Evolutionary conservation across 768 basidiomycete species (phyloP).

Genomic region (Rhodotorula diobovata): DNA sequence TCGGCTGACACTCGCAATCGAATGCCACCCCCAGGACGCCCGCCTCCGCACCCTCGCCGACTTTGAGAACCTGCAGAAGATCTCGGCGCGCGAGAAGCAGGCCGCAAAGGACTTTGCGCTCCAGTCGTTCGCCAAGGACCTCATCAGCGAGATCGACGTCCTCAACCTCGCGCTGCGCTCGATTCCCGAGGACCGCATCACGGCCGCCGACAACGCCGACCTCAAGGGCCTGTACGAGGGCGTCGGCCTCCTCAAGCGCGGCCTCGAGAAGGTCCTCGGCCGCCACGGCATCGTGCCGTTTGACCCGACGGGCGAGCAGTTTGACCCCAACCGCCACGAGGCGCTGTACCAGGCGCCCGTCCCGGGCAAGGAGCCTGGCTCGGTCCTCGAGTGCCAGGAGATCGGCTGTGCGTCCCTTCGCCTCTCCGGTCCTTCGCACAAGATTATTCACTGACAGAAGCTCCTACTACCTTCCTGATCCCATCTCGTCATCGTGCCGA

Average conservation of each 20-base stretch:
- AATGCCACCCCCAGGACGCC: too few species aligned
- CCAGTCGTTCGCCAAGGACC: slow-evolving; percentile 67
- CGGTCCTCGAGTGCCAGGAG: slow-evolving; percentile 85
- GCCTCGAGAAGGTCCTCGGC: slow-evolving; percentile 80
- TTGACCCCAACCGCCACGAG: slow-evolving; percentile 93
- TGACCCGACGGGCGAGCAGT: slow-evolving; percentile 84
- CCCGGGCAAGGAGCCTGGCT: slow-evolving; percentile 79
- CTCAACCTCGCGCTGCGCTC: slow-evolving; percentile 69
- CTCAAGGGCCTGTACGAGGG: slow-evolving; percentile 62
- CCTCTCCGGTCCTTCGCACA: background rate
- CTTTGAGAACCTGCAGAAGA: slow-evolving; percentile 89
- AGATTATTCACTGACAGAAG: background rate
- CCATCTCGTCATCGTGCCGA: background rate
- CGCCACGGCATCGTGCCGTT: slow-evolving; percentile 88
- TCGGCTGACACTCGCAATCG: slow-evolving; percentile 16
- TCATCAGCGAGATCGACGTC: slow-evolving; percentile 63
- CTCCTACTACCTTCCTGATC: too few species aligned
- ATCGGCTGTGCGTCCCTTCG: slow-evolving; percentile 34
- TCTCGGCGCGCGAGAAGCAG: slow-evolving; percentile 82
- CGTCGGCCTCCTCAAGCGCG: slow-evolving; percentile 85
- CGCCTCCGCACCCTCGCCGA: slow-evolving; percentile 90
- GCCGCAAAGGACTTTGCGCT: slow-evolving; percentile 92
- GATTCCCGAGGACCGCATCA: slow-evolving; percentile 53
- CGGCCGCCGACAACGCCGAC: slow-evolving; percentile 38
- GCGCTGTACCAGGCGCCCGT: slow-evolving; percentile 89